phyloP scores from a whole-genome alignment of 148 eudicot species.

The Cornus controversa region DNA sequence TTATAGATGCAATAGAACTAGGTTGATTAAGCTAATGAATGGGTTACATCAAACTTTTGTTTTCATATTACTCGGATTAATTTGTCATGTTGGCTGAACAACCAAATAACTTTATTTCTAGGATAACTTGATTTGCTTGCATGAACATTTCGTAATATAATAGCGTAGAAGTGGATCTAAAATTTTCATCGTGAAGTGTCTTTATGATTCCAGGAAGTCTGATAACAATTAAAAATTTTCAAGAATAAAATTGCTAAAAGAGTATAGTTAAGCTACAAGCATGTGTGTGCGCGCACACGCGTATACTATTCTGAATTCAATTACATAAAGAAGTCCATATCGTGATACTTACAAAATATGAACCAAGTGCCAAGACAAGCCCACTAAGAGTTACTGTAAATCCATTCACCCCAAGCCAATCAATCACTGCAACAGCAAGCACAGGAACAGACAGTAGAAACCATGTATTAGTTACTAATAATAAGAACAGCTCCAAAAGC shows the following conservation, averaged over 20 bases:
- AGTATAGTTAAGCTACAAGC: neutral
- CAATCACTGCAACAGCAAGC: constrained; percentile 43
- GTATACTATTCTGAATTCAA: neutral
- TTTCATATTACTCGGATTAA: neutral
- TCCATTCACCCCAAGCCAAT: constrained; percentile 56
- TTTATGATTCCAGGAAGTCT: neutral
- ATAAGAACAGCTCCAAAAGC: neutral
- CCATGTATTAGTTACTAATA: no score
- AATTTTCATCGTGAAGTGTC: neutral
- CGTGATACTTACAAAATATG: constrained; percentile 53
- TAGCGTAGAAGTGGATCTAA: neutral
- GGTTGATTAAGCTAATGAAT: neutral
- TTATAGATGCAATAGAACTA: neutral
- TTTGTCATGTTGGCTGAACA: neutral
- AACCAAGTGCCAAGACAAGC: constrained; percentile 35
- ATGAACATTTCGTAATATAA: neutral
- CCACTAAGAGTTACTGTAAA: constrained; percentile 41
- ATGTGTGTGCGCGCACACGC: neutral
- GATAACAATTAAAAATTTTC: neutral
- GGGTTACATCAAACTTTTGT: neutral
- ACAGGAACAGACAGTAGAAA: neutral
- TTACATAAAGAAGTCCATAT: neutral
- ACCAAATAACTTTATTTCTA: neutral
- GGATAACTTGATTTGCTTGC: neutral
- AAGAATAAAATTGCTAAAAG: neutral